Base-by-base conservation (phyloP, 345 rosid species). In the Microthlaspi erraticum region DNA sequence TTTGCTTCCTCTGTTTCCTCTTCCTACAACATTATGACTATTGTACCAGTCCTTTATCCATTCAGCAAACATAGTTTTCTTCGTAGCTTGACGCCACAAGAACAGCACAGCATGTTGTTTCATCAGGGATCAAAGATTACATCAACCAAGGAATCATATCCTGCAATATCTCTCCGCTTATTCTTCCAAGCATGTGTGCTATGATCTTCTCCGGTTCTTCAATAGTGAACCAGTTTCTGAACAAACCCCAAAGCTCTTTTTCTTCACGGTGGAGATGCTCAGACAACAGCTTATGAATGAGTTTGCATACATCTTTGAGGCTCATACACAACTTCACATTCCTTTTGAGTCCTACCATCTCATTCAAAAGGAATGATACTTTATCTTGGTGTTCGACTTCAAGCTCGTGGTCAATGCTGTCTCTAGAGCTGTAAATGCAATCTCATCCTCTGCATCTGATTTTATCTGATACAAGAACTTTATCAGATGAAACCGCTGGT, bases 21-120 rank as follows among this genome's bases (percentile, higher is more conserved):
- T 33, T n/a, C 43, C 45, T 23, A 50, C 43, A 56, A 45, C 77
- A 57, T 83, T n/a, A n/a, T n/a, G 52, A 18, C 81, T 83, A 44
- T 80, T 88, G 84, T 83, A 86, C 96, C 96, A 88, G 70, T 91
- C 97, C 49, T 60, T 63, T 71, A 92, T 64, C 96, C 96, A 92
- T 74, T 89, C 92, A 31, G 73, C 77, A 77, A 92, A 92, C 88
- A 81, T 88, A 29, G 96, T 92, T 69, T 85, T 82, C 71, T 81
- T 92, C 5, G 98, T 79, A 50, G 88, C 85, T 48, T 72, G 82
- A 42, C 76, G 75, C 96, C 84, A 86, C 32, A 83, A 75, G 36
- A 84, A 83, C 94, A 83, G 84, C 74, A 84, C 59, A 1, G 65
- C 66, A 43, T 60, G 74, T 33, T 82, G 89, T 52, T n/a, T 92